Evolutionary conservation across 2,329 filamentous ascomycete genomes (phyloP), one percentile per base, ranked within the genome.

Genomic region (Nemania abortiva): DNA sequence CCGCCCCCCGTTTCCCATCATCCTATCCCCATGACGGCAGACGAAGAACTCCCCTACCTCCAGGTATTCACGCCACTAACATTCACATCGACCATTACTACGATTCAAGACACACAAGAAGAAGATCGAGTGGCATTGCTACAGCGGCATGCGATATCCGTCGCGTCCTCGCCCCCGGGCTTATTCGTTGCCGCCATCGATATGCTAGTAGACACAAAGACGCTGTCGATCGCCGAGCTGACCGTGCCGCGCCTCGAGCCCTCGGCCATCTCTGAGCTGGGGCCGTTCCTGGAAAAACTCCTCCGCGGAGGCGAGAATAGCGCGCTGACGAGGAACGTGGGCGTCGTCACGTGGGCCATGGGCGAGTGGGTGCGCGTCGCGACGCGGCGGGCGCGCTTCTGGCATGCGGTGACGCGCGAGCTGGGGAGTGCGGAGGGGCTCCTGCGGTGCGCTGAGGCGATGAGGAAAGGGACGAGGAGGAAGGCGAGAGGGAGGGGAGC

Each of bases 61-160:
- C 87, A 91, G 54, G 84, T 91, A 9, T 94, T 96, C 74, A 92
- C 89, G 0, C 88, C 91, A 0, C 84, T 96, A 15, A 83, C 83
- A 0, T 89, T 92, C 66, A 84, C 84, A 0, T 90, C 89, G 0
- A 84, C 81, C 0, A 82, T 89, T 15, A 80, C 83, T 0, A 78
- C 86, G 0, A 74, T 88, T 1, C 83, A 86, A 2, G 50, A 53
- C 15, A 10, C 50, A 0, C 74, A n/a, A n/a, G n/a, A 72, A 31
- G 72, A 73, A 18, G 63, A 66, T 0, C 52, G 77, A 5, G 56
- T 71, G 7, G 80, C 82, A 0, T 69, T 85, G 0, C 77, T 86
- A 37, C 88, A 90, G 66, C 82, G 82, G 2, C 89, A 91, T 73
- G 78, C 81, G 3, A 89, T 93, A 42, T 85, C 83, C 0, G 82